Conservation (phyloP, 179 eudicot species). For the Corrigiola litoralis region DNA sequence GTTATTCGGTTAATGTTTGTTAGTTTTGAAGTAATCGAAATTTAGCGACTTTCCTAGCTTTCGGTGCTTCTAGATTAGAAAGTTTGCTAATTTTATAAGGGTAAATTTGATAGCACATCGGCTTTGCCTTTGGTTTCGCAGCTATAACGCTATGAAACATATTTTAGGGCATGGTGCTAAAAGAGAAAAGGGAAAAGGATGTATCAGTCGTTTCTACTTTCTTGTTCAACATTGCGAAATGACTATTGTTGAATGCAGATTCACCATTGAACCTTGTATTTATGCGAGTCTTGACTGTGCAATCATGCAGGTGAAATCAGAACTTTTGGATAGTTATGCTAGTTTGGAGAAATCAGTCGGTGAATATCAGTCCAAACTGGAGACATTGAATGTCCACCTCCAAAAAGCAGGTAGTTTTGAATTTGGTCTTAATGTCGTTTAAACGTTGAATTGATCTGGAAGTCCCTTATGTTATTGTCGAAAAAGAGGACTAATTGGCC, state of each 20-base stretch:
- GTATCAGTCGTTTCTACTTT: too few relatives aligned
- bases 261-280: not conserved
- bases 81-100: too few relatives aligned
- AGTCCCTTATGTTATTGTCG: not conserved
- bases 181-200: too few relatives aligned
- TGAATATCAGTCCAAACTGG: constrained; percentile 63
- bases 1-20: too few relatives aligned
- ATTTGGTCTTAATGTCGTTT: not conserved
- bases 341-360: constrained; percentile 68
- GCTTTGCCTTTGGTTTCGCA: too few relatives aligned
- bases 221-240: too few relatives aligned
- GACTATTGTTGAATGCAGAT: not conserved
- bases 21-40: too few relatives aligned
- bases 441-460: not conserved
- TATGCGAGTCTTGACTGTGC: not conserved
- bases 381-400: constrained; percentile 46
- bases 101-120: too few relatives aligned
- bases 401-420: constrained; percentile 50
- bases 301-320: constrained; percentile 68
- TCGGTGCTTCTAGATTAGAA: too few relatives aligned
- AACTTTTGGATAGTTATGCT: constrained; percentile 63
- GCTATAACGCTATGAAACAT: too few relatives aligned
- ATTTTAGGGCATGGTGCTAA: not conserved
- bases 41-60: too few relatives aligned
- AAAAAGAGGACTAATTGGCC: not conserved